A percentile compares a stretch with the other conserved stretches of the same genome.
Evolutionary conservation across 192 early-diverging fungal genomes (phyloP).

Genomic region (Coemansia sp.): DNA sequence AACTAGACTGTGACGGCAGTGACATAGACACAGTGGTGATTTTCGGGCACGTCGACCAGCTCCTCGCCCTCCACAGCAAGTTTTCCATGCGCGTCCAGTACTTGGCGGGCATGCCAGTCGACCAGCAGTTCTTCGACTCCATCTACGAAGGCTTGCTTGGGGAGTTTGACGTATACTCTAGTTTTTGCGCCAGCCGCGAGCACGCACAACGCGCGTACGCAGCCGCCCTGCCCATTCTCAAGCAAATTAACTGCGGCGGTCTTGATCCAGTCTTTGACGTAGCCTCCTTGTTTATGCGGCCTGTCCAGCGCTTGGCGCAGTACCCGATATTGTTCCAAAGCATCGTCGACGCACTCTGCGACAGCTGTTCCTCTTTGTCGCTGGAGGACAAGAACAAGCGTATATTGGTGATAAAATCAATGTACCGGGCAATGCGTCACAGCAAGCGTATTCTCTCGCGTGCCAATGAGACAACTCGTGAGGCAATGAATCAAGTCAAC

Average conservation of each 20-base stretch:
- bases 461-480: slow-evolving; percentile 49
- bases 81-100: slow-evolving; percentile 51
- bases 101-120: slow-evolving; percentile 29
- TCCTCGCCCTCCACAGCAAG: slow-evolving; percentile 35
- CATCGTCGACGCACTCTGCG: slow-evolving; percentile 34
- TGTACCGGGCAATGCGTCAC: slow-evolving; percentile 31
- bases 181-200: slow-evolving; percentile 42
- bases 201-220: slow-evolving; percentile 19
- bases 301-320: slow-evolving; percentile 51
- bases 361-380: slow-evolving; percentile 5
- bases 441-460: slow-evolving; percentile 40
- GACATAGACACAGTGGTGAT: slow-evolving; percentile 24
- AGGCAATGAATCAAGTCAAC: slow-evolving; percentile 31
- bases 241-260: slow-evolving; percentile 10
- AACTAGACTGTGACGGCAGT: slow-evolving; percentile 10
- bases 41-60: slow-evolving; percentile 24
- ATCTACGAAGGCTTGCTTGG: slow-evolving; percentile 15
- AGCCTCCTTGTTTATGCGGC: slow-evolving; percentile 45
- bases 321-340: slow-evolving; percentile 49
- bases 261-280: slow-evolving; percentile 35
- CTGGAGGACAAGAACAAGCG: slow-evolving; percentile 9
- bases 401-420: slow-evolving; percentile 23
- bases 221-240: slow-evolving; percentile 16
- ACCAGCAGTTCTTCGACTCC: slow-evolving; percentile 31
- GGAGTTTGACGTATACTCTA: slow-evolving; percentile 39